These are phyloP conservation scores for Echria macrotheca DNA, from an alignment of 495 filamentous ascomycete genomes.

Conservation along the genomic window DNA sequence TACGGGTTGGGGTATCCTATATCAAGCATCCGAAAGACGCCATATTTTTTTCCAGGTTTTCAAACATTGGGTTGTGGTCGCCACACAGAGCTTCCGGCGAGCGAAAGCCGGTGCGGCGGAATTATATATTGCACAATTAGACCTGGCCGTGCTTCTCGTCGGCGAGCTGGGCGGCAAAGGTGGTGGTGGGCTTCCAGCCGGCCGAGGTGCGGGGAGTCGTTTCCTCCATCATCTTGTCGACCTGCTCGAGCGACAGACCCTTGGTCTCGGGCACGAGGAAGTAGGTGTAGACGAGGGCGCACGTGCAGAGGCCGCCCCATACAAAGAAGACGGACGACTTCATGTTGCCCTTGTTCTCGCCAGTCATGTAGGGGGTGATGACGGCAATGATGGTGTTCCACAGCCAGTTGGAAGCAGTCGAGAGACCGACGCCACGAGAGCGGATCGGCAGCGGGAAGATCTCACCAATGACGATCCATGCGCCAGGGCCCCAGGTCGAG, in stretches of 20 bases:
- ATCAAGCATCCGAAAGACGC: too few species aligned
- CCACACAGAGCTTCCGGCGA: too few species aligned
- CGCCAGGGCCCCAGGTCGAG: constrained; percentile 70
- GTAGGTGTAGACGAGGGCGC: constrained; percentile 65
- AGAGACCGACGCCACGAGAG: constrained; percentile 71
- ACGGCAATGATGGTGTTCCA: constrained; percentile 73
- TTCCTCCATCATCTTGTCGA: constrained; percentile 88
- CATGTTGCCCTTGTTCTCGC: constrained; percentile 56
- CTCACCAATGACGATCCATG: constrained; percentile 83
- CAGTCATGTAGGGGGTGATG: constrained; percentile 78
- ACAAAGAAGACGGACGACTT: constrained; percentile 73
- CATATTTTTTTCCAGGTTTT: too few species aligned
- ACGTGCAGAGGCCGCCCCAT: constrained; percentile 65
- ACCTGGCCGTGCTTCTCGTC: constrained; percentile 1
- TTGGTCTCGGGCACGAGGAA: constrained; percentile 83
- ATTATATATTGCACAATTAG: too few species aligned
- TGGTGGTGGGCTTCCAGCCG: constrained; percentile 66
- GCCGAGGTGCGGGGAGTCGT: constrained; percentile 62
- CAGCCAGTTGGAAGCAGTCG: constrained; percentile 83
- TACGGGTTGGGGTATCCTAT: too few species aligned
- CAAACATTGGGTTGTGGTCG: too few species aligned
- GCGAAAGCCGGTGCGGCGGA: too few species aligned
- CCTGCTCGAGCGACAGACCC: constrained; percentile 81
- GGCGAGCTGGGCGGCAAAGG: constrained; percentile 47
- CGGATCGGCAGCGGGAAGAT: constrained; percentile 83